Conservation (phyloP, 495 filamentous ascomycete species). For the Podospora didyma region DNA sequence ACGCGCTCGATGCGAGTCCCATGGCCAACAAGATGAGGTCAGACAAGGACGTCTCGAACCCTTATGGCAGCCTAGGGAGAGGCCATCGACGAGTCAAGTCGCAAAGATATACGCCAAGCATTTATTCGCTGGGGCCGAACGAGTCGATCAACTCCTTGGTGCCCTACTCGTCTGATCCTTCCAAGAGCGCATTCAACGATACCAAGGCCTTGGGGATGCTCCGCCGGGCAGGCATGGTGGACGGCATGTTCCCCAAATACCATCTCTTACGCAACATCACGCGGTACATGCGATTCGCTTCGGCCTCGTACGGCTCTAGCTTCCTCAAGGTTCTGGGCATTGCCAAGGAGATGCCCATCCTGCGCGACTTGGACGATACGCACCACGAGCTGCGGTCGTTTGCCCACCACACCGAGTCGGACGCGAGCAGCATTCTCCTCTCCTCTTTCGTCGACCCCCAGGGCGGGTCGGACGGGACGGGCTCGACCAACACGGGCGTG, state of each 20-base stretch:
- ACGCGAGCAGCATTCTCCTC: constrained; percentile 64
- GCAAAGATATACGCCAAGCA: constrained; percentile 49
- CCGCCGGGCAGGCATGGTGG: constrained; percentile 51
- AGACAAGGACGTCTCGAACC: constrained; percentile 6
- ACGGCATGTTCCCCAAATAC: constrained; percentile 61
- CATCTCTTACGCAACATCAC: constrained; percentile 69
- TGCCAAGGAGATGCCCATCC: constrained; percentile 40
- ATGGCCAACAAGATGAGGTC: constrained; percentile 2
- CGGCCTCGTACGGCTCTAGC: constrained; percentile 69
- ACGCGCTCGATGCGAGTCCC: neutral
- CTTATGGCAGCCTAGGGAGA: constrained; percentile 6
- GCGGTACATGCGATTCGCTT: constrained; percentile 73
- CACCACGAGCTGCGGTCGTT: constrained; percentile 68
- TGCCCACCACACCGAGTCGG: constrained; percentile 64
- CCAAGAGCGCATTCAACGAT: constrained; percentile 51
- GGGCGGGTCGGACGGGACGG: constrained; percentile 67
- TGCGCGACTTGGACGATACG: constrained; percentile 46
- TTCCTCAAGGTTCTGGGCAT: constrained; percentile 71
- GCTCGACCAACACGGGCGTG: constrained; percentile 67
- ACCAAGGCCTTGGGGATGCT: constrained; percentile 52
- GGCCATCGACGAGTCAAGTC: constrained; percentile 35
- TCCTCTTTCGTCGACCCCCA: constrained; percentile 74
- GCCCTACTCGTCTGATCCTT: constrained; percentile 49
- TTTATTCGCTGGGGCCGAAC: constrained; percentile 65
- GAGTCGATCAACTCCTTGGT: constrained; percentile 63